Base-by-base conservation (phyloP, 2,329 filamentous ascomycete species). In the Trichoderma breve region DNA sequence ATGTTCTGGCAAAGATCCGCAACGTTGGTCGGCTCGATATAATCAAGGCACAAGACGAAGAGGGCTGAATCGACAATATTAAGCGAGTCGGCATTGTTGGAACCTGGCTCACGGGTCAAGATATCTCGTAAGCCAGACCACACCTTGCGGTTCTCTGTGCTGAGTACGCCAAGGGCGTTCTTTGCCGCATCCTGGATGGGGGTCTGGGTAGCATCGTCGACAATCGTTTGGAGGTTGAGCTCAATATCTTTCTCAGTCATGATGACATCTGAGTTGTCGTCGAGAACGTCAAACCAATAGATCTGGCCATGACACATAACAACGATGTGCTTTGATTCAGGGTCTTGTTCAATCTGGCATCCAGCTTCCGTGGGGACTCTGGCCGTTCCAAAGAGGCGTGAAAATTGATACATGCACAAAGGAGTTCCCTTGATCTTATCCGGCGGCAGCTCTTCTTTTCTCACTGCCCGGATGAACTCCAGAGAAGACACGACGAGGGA, bases 371-470 rank as follows among this genome's bases (percentile, higher is more conserved):
- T 98, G 0, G 96, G 96, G 9, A 99, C 93, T 75, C 96, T 90
- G 60, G 96, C 95, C 1, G 96, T 98, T 66, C 96, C 96, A 78
- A 99, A 99, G 32, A 99, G 86, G 21, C 95, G 89, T 0, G 95
- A 97, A 83, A 97, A 98, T 81, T 99, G 96, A 81, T 98, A 97
- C 96, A 99, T 99, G 86, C 94, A 96, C 21, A 99, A 86, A 0
- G 96, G 94, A 26, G 90, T 91, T 24, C 93, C 94, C 76, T 91
- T 92, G 73, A 98, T 83, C 1, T 87, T 94, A 81, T 99, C 96
- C 0, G 96, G 95, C 1, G 94, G 92, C 9, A 99, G 86, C 79
- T 99, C 96, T 81, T 98, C 96, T 76, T 92, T 94, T 43, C 95
- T 89, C 2, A 99, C 94, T 3, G 96, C 96, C 73, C 96, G 89